Conservation (phyloP, 2,329 filamentous ascomycete genomes). For the Phaeoacremonium minimum region DNA sequence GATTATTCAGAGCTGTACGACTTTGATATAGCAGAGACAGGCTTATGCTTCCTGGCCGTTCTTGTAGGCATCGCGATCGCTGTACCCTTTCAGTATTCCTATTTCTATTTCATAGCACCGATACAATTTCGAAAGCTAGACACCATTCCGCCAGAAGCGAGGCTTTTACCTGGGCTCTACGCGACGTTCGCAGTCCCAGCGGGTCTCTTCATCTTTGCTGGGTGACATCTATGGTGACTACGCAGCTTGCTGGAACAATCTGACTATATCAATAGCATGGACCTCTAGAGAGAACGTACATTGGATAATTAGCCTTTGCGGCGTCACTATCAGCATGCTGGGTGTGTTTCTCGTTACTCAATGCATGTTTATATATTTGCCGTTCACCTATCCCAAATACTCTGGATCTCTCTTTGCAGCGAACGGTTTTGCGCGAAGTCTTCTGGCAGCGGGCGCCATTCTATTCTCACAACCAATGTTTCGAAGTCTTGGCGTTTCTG, state of each 20-base stretch:
- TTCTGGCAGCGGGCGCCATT: constrained; percentile 54
- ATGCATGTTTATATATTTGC: constrained; percentile 56
- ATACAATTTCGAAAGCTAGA: constrained; percentile 40
- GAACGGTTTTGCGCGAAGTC: constrained; percentile 54
- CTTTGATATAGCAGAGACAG: constrained; percentile 53
- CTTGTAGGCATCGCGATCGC: constrained; percentile 50
- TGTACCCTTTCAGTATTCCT: constrained; percentile 40
- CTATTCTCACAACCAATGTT: constrained; percentile 58
- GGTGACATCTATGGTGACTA: constrained; percentile 35
- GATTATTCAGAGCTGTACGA: constrained; percentile 55
- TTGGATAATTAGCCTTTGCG: constrained; percentile 52
- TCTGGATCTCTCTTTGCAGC: constrained; percentile 55
- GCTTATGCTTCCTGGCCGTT: constrained; percentile 57
- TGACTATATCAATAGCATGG: no score
- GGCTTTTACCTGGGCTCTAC: constrained; percentile 49
- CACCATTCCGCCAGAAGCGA: constrained; percentile 42
- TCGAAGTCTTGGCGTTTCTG: constrained; percentile 51
- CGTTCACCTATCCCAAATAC: constrained; percentile 49
- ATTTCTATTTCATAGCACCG: constrained; percentile 47
- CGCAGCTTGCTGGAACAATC: no score
- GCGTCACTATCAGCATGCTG: constrained; percentile 48
- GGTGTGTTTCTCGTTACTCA: constrained; percentile 51
- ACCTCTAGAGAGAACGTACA: constrained; percentile 42
- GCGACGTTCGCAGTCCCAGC: constrained; percentile 47
- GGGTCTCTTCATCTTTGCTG: constrained; percentile 53